Base-by-base conservation (phyloP, 1,284 basidiomycete genomes). In the Apiotrichum mycotoxinovorans region DNA sequence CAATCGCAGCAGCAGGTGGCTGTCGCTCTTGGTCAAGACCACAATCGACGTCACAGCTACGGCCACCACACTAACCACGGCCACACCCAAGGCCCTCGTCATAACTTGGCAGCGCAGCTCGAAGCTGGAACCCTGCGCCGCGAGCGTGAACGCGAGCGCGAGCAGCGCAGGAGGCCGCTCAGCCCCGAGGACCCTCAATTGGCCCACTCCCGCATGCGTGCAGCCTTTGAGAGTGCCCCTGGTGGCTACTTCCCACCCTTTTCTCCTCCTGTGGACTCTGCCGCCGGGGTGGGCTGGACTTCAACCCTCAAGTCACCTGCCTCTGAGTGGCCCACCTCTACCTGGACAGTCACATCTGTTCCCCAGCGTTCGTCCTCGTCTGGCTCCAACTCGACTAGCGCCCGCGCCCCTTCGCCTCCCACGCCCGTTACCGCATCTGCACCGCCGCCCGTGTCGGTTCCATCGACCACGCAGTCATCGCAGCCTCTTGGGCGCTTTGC, bases 401-500 rank as follows among this genome's bases (percentile, higher is more conserved):
- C 53, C 30, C 56, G 54, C 18, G 51, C 54, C 4, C 46, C 55
- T 11, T 61, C 59, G 14, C 56, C 60, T 8, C 25, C 49, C 38
- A 38, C 38, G 14, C 49, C 49, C 2, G 49, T 38, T 4, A 9
- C 45, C 11, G 18, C 18, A 12, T n/a, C 44, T n/a, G n/a, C 27
- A 20, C 27, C 44, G 27, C 45, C 45, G 2, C 8, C 25, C 2
- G 11, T 33, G 3, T 12, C 33, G 3, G 33, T 11, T 23, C n/a
- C 48, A 14, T 22, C 50, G 44, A 54, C 54, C 25, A 50, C 47
- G 15, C 56, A 17, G 20, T 49, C 35, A 33, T 57, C 25, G 34
- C 41, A 43, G 47, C 54, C 51, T 15, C 57, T 66, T 3, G 70
- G 70, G 4, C 62, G 70, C 17, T 72, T 72, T 46, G 63, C 68